Evolutionary conservation across 83 land plant genomes (phyloP).

Genomic region (Thuja plicata): DNA sequence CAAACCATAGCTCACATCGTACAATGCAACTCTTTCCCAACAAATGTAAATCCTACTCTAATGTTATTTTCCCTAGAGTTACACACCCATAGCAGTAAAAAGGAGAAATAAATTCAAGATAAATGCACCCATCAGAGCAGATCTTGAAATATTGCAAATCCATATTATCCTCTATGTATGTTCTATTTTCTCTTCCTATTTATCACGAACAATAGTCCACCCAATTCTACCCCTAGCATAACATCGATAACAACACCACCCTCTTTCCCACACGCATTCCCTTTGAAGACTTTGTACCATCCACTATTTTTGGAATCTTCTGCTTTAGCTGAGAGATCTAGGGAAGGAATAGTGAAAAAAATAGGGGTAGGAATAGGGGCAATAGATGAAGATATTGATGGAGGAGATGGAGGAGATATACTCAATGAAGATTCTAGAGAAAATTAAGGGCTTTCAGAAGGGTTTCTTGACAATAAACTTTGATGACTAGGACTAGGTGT

Average conservation of each 20-base stretch:
- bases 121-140: neutral
- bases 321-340: neutral
- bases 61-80: neutral
- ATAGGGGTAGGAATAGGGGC: neutral
- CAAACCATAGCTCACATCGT: neutral
- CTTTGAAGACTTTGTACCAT: neutral
- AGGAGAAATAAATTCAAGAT: neutral
- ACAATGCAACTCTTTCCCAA: neutral
- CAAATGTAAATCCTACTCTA: neutral
- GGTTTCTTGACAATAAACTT: neutral
- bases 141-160: neutral
- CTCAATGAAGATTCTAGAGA: neutral
- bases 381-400: neutral
- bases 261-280: neutral
- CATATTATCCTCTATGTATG: neutral
- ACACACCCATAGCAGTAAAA: neutral
- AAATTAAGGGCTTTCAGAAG: neutral
- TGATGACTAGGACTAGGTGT: neutral
- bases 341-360: neutral
- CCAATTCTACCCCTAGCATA: no score
- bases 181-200: neutral
- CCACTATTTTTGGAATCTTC: neutral
- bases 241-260: neutral
- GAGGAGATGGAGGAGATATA: neutral
- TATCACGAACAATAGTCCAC: neutral